phyloP scores from a whole-genome alignment of 306 rosid genomes.

The Chamaecrista fasciculata region DNA sequence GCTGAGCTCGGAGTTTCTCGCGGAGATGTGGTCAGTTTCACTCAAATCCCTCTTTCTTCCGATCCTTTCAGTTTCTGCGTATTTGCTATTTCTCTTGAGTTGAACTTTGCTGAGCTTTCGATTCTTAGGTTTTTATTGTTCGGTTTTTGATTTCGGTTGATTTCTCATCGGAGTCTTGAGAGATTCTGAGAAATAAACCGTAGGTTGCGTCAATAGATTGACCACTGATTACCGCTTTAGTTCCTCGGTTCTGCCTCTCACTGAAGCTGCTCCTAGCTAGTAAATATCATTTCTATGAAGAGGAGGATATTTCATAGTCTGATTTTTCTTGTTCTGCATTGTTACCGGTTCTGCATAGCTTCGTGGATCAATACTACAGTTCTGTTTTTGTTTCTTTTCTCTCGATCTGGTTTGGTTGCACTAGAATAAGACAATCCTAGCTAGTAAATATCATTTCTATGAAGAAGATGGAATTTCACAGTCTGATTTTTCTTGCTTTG shows the following conservation, averaged over 20 bases:
- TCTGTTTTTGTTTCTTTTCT: not conserved
- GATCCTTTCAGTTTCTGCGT: not conserved
- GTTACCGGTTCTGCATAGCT: too few species aligned
- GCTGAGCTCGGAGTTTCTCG: slow-evolving; percentile 46
- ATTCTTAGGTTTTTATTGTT: not conserved
- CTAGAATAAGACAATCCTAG: not conserved
- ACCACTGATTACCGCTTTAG: not conserved
- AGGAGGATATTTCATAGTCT: too few species aligned
- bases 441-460: not conserved
- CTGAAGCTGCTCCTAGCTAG: not conserved
- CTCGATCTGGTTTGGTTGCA: not conserved
- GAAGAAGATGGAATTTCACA: too few species aligned
- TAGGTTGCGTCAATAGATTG: not conserved
- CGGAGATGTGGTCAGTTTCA: slow-evolving; percentile 53
- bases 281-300: not conserved
- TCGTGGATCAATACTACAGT: not conserved
- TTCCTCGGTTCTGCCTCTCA: not conserved
- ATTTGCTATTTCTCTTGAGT: not conserved
- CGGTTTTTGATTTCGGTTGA: not conserved
- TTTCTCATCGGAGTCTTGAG: not conserved
- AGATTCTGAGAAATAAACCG: not conserved
- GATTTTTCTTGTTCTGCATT: too few species aligned
- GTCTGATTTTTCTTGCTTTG: too few species aligned
- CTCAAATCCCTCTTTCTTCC: not conserved
- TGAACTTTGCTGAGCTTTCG: not conserved